Evolutionary conservation across 331 rosid species (phyloP).

Genomic region (Dryas integrifolia): DNA sequence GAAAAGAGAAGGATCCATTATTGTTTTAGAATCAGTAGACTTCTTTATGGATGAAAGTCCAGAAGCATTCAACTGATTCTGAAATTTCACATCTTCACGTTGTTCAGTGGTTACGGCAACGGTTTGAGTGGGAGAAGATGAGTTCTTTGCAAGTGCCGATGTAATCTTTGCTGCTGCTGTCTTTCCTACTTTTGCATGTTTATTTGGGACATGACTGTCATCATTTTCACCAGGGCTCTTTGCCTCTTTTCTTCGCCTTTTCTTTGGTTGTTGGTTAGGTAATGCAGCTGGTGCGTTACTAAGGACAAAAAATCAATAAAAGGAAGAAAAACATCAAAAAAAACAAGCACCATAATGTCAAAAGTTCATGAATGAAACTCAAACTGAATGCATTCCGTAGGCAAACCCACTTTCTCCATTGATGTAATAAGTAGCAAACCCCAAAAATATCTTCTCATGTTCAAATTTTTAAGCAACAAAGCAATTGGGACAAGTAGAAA

Average conservation of each 20-base stretch:
- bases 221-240: constrained; percentile 60
- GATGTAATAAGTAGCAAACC: not conserved
- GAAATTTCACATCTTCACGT: constrained; percentile 49
- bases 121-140: constrained; percentile 48
- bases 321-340: constrained; percentile 22
- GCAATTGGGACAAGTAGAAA: not conserved
- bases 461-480: not conserved
- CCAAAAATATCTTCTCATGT: not conserved
- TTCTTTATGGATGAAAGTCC: constrained; percentile 53
- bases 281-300: constrained; percentile 58
- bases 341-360: not conserved
- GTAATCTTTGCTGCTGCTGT: constrained; percentile 56
- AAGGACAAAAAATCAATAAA: constrained; percentile 18
- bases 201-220: constrained; percentile 50
- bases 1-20: constrained; percentile 50
- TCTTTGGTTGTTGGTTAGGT: constrained; percentile 88
- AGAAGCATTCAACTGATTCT: constrained; percentile 46
- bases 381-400: not conserved
- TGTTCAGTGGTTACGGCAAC: constrained; percentile 45
- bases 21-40: constrained; percentile 50
- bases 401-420: not conserved
- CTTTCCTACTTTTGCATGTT: constrained; percentile 62
- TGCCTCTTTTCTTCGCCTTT: constrained; percentile 85
- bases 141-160: constrained; percentile 44
- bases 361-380: not conserved